Evolutionary conservation across 768 basidiomycete species (phyloP).

Genomic region (Boletus subcaerulescens): DNA sequence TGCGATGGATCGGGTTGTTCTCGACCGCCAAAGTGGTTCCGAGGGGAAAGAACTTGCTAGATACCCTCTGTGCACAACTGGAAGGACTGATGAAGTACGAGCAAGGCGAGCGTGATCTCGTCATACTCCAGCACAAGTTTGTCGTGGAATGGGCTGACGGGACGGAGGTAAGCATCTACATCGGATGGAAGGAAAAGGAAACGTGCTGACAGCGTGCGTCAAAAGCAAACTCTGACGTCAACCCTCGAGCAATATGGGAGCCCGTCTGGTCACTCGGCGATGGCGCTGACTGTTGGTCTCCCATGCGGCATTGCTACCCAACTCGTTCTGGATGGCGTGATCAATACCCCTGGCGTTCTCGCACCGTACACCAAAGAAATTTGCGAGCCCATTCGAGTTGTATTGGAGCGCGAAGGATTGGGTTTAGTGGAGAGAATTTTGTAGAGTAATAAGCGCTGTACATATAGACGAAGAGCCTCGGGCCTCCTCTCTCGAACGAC

Average conservation of each 20-base stretch:
- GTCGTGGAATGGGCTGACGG: constrained; percentile 88
- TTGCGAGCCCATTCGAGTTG: constrained; percentile 67
- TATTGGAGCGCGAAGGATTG: constrained; percentile 72
- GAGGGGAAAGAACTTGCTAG: constrained; percentile 76
- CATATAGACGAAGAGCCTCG: too few species aligned
- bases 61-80: constrained; percentile 88
- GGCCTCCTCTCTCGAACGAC: too few species aligned
- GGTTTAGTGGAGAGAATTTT: constrained; percentile 68
- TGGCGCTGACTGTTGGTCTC: constrained; percentile 89
- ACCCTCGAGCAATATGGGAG: constrained; percentile 88
- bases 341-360: constrained; percentile 75
- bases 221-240: constrained; percentile 80
- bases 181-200: neutral
- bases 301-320: constrained; percentile 95
- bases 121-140: constrained; percentile 99
- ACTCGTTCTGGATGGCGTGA: constrained; percentile 82
- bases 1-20: constrained; percentile 94
- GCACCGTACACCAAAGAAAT: constrained; percentile 87
- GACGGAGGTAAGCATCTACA: constrained; percentile 43
- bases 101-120: constrained; percentile 87
- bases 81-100: constrained; percentile 93
- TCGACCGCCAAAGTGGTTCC: constrained; percentile 60
- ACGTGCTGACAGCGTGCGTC: constrained; percentile 1
- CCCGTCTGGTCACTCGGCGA: constrained; percentile 77
- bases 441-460: constrained; percentile 30